Evolutionary conservation across 2,329 filamentous ascomycete genomes (phyloP).

Genomic region (Trichoderma sp.): DNA sequence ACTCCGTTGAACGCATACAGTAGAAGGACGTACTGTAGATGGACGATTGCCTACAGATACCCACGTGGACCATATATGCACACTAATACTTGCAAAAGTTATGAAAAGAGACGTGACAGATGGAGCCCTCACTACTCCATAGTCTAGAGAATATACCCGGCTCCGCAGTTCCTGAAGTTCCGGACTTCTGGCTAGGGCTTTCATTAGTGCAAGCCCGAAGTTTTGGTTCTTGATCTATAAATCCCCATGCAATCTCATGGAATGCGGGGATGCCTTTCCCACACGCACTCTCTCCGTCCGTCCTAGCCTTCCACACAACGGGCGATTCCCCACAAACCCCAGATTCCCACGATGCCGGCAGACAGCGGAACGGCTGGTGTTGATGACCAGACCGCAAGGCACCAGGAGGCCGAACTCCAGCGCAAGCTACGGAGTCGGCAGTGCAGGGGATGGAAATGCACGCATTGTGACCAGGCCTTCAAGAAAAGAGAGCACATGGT

Average conservation of each 20-base stretch:
- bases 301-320: neutral
- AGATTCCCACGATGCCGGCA: neutral
- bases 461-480: slow-evolving; percentile 6
- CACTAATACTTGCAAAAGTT: neutral
- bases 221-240: neutral
- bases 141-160: neutral
- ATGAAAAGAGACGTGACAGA: neutral
- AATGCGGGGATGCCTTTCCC: neutral
- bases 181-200: neutral
- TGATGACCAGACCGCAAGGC: neutral
- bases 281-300: neutral
- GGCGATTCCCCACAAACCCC: neutral
- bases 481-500: slow-evolving; percentile 23
- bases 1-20: neutral
- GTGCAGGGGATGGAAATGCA: neutral
- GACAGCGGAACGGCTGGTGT: neutral
- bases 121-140: neutral
- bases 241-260: neutral
- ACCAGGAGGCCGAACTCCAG: neutral
- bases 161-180: neutral
- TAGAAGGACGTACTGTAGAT: neutral
- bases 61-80: neutral
- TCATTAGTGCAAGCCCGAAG: neutral
- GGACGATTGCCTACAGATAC: neutral
- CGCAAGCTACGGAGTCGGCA: neutral